Percentiles rank a stretch among this genome's conserved stretches.
phyloP scores from a whole-genome alignment of 2,329 filamentous ascomycete genomes.

The Penicillium thymicola region DNA sequence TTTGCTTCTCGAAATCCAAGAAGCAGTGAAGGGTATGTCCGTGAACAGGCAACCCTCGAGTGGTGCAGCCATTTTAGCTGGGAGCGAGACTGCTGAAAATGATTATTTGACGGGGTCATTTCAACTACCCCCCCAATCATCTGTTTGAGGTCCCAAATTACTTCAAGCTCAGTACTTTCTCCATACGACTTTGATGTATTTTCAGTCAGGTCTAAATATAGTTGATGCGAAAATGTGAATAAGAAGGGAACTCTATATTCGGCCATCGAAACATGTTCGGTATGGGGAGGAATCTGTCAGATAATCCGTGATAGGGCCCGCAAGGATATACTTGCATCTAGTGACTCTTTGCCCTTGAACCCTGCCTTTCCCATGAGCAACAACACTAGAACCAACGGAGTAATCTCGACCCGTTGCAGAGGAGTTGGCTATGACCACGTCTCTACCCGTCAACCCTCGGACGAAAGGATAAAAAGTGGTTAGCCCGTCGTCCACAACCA shows the following conservation, averaged over 20 bases:
- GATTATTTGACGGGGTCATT: too few species aligned
- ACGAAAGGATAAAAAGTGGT: not conserved
- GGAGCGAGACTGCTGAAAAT: not conserved
- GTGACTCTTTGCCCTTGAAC: not conserved
- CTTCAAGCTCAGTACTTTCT: not conserved
- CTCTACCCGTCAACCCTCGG: not conserved
- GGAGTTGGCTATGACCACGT: not conserved
- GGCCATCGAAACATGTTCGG: too few species aligned
- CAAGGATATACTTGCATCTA: not conserved
- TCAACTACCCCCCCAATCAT: too few species aligned
- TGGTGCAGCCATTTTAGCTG: not conserved
- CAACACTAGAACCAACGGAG: not conserved
- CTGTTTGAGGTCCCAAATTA: not conserved
- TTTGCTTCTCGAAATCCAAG: constrained; percentile 8
- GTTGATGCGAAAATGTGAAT: not conserved
- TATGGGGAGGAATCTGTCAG: not conserved
- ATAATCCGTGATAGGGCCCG: not conserved
- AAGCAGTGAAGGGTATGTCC: not conserved
- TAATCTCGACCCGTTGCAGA: not conserved
- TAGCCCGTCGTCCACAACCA: not conserved
- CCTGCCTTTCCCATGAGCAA: not conserved
- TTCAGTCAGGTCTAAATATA: not conserved
- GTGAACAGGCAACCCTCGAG: not conserved
- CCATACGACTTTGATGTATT: not conserved
- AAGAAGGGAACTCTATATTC: not conserved